A percentile compares a stretch with the other conserved stretches of the same genome.
phyloP scores from a whole-genome alignment of 2,329 filamentous ascomycete genomes.

The Fusarium sp. region DNA sequence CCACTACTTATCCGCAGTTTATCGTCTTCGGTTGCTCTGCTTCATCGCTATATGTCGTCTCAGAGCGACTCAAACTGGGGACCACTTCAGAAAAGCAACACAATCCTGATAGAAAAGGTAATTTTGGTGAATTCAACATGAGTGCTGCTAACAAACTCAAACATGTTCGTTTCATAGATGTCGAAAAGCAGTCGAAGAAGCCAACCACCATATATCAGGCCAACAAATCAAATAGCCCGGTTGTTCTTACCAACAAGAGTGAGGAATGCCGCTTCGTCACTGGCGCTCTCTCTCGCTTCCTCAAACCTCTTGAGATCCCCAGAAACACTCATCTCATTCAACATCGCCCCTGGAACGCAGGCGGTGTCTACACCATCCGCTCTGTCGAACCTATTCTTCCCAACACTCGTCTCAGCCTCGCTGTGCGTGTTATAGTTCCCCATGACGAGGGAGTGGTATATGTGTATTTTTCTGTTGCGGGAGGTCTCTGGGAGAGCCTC shows the following conservation, averaged over 20 bases:
- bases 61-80: too few species aligned
- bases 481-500: not conserved
- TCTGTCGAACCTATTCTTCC: slow-evolving; percentile 3
- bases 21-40: too few species aligned
- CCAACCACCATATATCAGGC: not conserved
- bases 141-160: not conserved
- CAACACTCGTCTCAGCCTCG: not conserved
- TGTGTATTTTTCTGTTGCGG: not conserved
- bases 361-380: not conserved
- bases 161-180: not conserved
- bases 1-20: too few species aligned
- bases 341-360: not conserved
- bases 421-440: not conserved
- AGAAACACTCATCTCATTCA: not conserved
- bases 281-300: not conserved
- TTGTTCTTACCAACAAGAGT: not conserved
- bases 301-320: not conserved
- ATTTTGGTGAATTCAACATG: too few species aligned
- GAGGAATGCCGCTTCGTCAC: not conserved
- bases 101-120: too few species aligned
- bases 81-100: too few species aligned
- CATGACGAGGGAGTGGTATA: not conserved
- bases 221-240: not conserved
- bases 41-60: too few species aligned
- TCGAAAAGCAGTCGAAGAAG: not conserved